A percentile compares a stretch with the other conserved stretches of the same genome.
Conservation (phyloP, 108 stramenopile species). For the Poteriospumella lacustris region DNA sequence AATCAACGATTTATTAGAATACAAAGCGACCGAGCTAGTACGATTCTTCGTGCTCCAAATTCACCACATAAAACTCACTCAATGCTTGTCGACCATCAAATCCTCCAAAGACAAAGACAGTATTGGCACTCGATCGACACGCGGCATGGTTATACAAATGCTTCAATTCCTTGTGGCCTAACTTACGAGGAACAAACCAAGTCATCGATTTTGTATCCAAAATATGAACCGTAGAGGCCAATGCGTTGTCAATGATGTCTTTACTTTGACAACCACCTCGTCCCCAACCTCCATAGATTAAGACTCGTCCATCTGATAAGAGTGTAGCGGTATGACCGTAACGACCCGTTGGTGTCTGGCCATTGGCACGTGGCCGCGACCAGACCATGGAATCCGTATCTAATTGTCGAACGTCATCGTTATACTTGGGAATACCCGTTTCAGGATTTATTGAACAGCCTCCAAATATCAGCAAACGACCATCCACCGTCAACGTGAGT, state of each 20-base stretch:
- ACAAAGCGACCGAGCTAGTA: no score
- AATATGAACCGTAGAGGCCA: neutral
- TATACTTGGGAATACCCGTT: constrained; percentile 43
- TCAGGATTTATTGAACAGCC: constrained; percentile 39
- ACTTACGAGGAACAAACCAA: constrained; percentile 11
- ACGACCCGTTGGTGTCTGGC: neutral
- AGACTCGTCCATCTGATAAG: neutral
- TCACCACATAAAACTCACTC: neutral
- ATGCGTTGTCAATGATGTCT: neutral
- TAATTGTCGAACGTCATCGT: constrained; percentile 46
- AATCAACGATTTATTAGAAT: no score
- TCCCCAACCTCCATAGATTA: constrained; percentile 27
- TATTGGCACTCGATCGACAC: neutral
- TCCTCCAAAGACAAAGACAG: constrained; percentile 8
- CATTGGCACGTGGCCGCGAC: constrained; percentile 17
- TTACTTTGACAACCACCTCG: constrained; percentile 4
- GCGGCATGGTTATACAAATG: constrained; percentile 29
- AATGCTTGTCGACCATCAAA: constrained; percentile 30
- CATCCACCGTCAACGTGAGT: constrained; percentile 47
- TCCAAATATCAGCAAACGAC: constrained; percentile 54
- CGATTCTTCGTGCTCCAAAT: no score
- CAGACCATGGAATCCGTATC: constrained; percentile 58
- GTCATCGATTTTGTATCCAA: constrained; percentile 15
- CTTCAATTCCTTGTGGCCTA: neutral
- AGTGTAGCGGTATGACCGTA: constrained; percentile 17